Evolutionary conservation across 1,284 basidiomycete genomes (phyloP).

Genomic region (Phellopilus nigrolimitatus): DNA sequence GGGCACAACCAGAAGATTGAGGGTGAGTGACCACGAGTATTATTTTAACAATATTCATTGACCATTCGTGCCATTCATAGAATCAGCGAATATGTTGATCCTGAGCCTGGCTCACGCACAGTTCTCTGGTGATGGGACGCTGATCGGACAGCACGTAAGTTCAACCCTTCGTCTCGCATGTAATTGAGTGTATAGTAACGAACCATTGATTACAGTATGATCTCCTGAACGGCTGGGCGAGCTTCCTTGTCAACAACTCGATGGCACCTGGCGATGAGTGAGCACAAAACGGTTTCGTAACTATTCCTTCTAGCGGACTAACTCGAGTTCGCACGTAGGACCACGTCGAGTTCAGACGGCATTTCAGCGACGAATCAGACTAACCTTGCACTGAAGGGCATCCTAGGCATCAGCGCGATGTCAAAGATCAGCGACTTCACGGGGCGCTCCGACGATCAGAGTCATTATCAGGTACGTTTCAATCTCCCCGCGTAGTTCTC

Average conservation of each 20-base stretch:
- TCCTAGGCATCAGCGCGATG: slow-evolving; percentile 40
- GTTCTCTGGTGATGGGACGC: slow-evolving; percentile 26
- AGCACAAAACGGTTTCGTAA: too few species aligned
- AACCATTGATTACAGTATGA: slow-evolving; percentile 39
- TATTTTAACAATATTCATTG: not conserved
- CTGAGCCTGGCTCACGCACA: slow-evolving; percentile 35
- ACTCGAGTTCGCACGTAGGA: too few species aligned
- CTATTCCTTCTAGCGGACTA: too few species aligned
- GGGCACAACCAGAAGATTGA: slow-evolving; percentile 27
- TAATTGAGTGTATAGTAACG: slow-evolving; percentile 25
- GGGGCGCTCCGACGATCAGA: slow-evolving; percentile 24
- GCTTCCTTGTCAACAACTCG: slow-evolving; percentile 34
- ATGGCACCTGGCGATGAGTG: slow-evolving; percentile 34
- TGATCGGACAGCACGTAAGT: slow-evolving; percentile 14
- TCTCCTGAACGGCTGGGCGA: slow-evolving; percentile 37
- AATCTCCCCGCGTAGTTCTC: not conserved
- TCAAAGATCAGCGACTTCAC: slow-evolving; percentile 33
- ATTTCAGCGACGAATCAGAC: slow-evolving; percentile 22
- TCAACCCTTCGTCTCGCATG: not conserved
- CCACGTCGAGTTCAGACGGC: slow-evolving; percentile 4
- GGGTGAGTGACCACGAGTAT: slow-evolving; percentile 23
- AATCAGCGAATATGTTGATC: slow-evolving; percentile 38
- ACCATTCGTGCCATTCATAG: slow-evolving; percentile 27
- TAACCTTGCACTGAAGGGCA: slow-evolving; percentile 40
- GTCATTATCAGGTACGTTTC: slow-evolving; percentile 6